Evolutionary conservation across 2,329 filamentous ascomycete genomes (phyloP).

Genomic region (Ceratocystis variospora): DNA sequence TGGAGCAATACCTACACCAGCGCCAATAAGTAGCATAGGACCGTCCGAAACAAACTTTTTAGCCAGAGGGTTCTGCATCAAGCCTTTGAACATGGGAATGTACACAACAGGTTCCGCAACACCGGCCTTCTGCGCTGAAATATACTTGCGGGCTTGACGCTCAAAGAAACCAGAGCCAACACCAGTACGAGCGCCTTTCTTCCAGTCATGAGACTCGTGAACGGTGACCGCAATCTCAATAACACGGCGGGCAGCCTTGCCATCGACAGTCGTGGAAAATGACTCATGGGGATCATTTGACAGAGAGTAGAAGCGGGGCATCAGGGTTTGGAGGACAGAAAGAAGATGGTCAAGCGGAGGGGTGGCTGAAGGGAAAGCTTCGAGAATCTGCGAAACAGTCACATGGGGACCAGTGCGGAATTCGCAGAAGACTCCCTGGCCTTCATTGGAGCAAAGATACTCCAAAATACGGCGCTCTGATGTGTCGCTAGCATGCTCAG

Average conservation of each 20-base stretch:
- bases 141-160: slow-evolving; percentile 59
- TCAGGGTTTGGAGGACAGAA: slow-evolving; percentile 68
- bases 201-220: slow-evolving; percentile 75
- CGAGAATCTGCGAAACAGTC: slow-evolving; percentile 70
- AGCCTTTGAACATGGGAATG: slow-evolving; percentile 92
- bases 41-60: slow-evolving; percentile 85
- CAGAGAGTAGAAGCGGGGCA: slow-evolving; percentile 97
- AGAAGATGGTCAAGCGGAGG: slow-evolving; percentile 75
- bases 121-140: slow-evolving; percentile 52
- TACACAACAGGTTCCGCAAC: slow-evolving; percentile 39
- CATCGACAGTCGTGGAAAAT: slow-evolving; percentile 39
- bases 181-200: slow-evolving; percentile 57
- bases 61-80: slow-evolving; percentile 94
- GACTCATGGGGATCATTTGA: slow-evolving; percentile 85
- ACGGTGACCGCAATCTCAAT: slow-evolving; percentile 96
- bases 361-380: slow-evolving; percentile 82
- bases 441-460: slow-evolving; percentile 78
- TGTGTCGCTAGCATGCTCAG: slow-evolving; percentile 64
- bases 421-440: slow-evolving; percentile 85
- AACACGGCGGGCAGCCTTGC: slow-evolving; percentile 59
- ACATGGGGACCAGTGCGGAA: slow-evolving; percentile 80
- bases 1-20: slow-evolving; percentile 89
- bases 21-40: slow-evolving; percentile 93
- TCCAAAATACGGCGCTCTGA: slow-evolving; percentile 80
- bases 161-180: slow-evolving; percentile 91